Evolutionary conservation across 768 basidiomycete species (phyloP), one percentile per base, ranked within the genome.

Genomic region (Leccinum incarnatum): DNA sequence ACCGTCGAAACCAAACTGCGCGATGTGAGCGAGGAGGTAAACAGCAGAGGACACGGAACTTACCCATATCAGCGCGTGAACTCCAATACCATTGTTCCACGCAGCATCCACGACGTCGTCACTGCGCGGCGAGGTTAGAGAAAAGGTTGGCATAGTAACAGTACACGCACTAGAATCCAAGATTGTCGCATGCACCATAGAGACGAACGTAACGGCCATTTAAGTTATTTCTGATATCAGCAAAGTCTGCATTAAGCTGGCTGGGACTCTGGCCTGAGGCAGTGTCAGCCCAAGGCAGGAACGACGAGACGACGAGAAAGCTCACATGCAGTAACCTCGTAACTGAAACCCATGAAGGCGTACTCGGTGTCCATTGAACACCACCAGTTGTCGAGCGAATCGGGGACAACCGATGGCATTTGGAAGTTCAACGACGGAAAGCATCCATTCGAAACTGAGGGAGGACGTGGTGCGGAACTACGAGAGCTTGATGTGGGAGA

Each of bases 51-150:
- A 51, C 14, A 37, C 14, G 27, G n/a, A 47, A 51, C 79, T 64
- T 65, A 87, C 87, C 88, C 87, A 90, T 60, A 91, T 83, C 19
- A 89, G 73, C 15, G 87, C 86, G 60, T 90, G 88, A 5, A 91
- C 85, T 48, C 89, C 88, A 27, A 90, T 70, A n/a, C 81, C 77
- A 34, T 82, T 83, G 25, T 75, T 70, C 86, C 87, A 89, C 7
- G 88, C 88, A 23, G 88, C 88, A 42, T 84, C 78, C 21, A 89
- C 77, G 45, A 89, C 69, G 59, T 88, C 78, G 65, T 89, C 79
- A 58, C 81, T 81, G 56, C 11, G 42, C 14, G 17, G 4, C 25
- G 7, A 54, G 29, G 25, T 63, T 21, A 48, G 54, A 51, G 7
- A 52, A 75, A 79, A 32, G 9, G 42, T 17, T 14, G 42, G 21